Percentiles rank a stretch among this genome's conserved stretches.
phyloP scores from a whole-genome alignment of 2,329 filamentous ascomycete genomes.

The Sarocladium kiliense region DNA sequence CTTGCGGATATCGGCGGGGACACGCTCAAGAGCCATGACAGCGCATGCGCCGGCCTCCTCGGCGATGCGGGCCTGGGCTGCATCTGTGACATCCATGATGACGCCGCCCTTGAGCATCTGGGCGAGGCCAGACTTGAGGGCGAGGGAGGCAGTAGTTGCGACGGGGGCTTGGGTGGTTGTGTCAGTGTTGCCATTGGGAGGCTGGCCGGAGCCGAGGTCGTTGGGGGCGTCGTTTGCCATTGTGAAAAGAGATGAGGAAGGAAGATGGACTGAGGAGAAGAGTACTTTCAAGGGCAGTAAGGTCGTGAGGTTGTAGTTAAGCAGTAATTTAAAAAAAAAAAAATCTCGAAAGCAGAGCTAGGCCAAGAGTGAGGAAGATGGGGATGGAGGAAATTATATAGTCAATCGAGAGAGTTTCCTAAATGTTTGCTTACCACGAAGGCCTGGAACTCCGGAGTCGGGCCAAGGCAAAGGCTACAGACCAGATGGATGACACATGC shows the following conservation, averaged over 20 bases:
- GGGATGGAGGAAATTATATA: background rate
- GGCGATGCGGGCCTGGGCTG: slow-evolving; percentile 90
- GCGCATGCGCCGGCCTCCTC: slow-evolving; percentile 94
- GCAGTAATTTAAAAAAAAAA: too few relatives aligned
- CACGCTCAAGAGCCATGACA: slow-evolving; percentile 97
- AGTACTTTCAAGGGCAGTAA: too few relatives aligned
- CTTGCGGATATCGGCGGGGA: slow-evolving; percentile 89
- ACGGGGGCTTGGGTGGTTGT: slow-evolving; percentile 19
- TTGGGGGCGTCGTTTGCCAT: slow-evolving; percentile 28
- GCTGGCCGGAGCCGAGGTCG: slow-evolving; percentile 1
- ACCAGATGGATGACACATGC: slow-evolving; percentile 2
- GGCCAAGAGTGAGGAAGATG: background rate
- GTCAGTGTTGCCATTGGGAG: slow-evolving; percentile 10
- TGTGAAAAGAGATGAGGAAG: slow-evolving; percentile 11
- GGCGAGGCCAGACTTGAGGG: slow-evolving; percentile 89
- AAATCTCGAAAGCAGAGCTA: background rate
- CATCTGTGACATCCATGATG: slow-evolving; percentile 98
- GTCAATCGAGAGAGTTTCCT: background rate
- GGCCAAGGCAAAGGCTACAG: background rate
- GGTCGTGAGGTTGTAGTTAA: too few relatives aligned
- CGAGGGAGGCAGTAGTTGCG: slow-evolving; percentile 52
- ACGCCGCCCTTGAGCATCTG: slow-evolving; percentile 99
- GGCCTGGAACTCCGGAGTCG: slow-evolving; percentile 1
- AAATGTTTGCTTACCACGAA: background rate
- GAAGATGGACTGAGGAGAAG: background rate